phyloP scores from a whole-genome alignment of 2,329 filamentous ascomycete species.

The Plenodomus lindquistii region DNA sequence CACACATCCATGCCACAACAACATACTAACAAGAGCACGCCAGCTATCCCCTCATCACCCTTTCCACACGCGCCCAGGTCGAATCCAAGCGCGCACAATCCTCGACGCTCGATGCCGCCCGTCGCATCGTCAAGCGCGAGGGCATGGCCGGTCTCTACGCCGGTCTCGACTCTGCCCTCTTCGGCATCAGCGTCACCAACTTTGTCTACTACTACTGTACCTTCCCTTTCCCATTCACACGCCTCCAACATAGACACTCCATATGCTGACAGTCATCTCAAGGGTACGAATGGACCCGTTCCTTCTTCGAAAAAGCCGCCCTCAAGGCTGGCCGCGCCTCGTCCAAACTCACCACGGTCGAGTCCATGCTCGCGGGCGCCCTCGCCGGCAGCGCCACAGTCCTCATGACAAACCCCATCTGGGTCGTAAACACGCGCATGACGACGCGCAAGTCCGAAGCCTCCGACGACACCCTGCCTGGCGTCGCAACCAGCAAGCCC shows the following conservation, averaged over 20 bases:
- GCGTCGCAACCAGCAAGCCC: slow-evolving; percentile 53
- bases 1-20: slow-evolving; percentile 6
- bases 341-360: slow-evolving; percentile 84
- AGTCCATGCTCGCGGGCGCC: slow-evolving; percentile 94
- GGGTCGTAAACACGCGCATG: slow-evolving; percentile 98
- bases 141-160: slow-evolving; percentile 88
- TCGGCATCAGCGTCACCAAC: slow-evolving; percentile 98
- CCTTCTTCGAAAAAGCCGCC: slow-evolving; percentile 80
- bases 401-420: slow-evolving; percentile 96
- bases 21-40: too few relatives aligned
- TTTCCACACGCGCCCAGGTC: slow-evolving; percentile 96
- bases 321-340: slow-evolving; percentile 70
- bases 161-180: slow-evolving; percentile 89
- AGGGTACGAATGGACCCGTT: slow-evolving; percentile 94
- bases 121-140: slow-evolving; percentile 87
- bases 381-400: slow-evolving; percentile 93
- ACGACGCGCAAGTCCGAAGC: slow-evolving; percentile 77
- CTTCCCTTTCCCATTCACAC: slow-evolving; percentile 7
- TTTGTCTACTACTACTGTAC: slow-evolving; percentile 98
- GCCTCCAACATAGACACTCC: neutral
- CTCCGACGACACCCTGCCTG: slow-evolving; percentile 44
- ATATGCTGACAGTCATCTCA: slow-evolving; percentile 7
- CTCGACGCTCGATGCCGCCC: slow-evolving; percentile 79
- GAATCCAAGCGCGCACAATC: slow-evolving; percentile 92
- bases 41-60: slow-evolving; percentile 93